Evolutionary conservation across 2,329 filamentous ascomycete genomes (phyloP), one percentile per base, ranked within the genome.

Genomic region (Hypocrella siamensis): DNA sequence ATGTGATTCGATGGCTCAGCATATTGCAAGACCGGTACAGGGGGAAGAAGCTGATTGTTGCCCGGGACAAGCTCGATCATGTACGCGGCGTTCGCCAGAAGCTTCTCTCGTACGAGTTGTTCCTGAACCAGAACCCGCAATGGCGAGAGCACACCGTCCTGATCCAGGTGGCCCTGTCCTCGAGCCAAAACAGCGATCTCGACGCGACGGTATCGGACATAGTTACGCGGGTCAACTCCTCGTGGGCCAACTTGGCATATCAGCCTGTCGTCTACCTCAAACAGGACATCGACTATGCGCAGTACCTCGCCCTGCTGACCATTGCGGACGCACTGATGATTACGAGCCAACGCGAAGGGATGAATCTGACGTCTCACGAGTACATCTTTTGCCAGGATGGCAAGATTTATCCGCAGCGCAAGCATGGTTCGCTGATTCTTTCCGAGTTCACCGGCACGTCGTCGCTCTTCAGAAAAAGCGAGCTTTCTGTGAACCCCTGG

Each of bases 301-400:
- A 94, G 49, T 96, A 94, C 46, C 68, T 96, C n/a, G 88, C 86
- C 2, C 63, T 96, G 6, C 67, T 94, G 29, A 84, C 83, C 3
- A 78, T 92, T 32, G 90, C 88, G 2, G 86, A 96, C 56, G 81
- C 79, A 3, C 63, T 96, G 31, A 90, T 94, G 72, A 90, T 96
- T 46, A 92, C 88, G 3, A 92, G 84, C 49, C 75, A 96, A 44
- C 83, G 90, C 32, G 88, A 96, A 52, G 88, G 88, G 39, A 96
- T 96, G 90, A 96, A 94, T 50, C 58, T 96, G 34, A 94, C 88
- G 0, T 86, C 81, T 5, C 90, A 96, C 50, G 88, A 96, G 51
- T 96, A 85, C 47, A 70, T 94, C 21, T 82, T 83, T 42, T 94
- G 86, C 48, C 88, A 96, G 49, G 88, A 96, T 46, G 86, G 86